A percentile compares a stretch with the other conserved stretches of the same genome.
Evolutionary conservation across 2,329 filamentous ascomycete genomes (phyloP).

Genomic region (Zopfia rhizophila): DNA sequence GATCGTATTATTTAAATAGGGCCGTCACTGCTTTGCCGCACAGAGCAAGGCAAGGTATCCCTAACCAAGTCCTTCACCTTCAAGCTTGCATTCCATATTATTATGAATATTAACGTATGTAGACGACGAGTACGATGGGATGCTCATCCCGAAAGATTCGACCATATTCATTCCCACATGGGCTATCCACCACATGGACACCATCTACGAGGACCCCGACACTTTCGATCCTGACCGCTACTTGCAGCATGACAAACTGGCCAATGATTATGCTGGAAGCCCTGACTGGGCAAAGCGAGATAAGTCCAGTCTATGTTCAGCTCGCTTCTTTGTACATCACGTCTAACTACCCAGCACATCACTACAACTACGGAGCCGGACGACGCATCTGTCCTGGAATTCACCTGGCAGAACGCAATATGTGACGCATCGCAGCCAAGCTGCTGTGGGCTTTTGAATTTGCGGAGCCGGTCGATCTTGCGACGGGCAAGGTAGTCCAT

Average conservation of each 20-base stretch:
- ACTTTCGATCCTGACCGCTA: constrained; percentile 47
- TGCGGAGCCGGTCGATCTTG: no score
- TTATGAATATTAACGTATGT: no score
- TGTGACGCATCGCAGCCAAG: constrained; percentile 25
- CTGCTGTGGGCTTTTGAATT: constrained; percentile 27
- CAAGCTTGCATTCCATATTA: no score
- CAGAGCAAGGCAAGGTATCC: constrained; percentile 3
- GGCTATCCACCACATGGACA: constrained; percentile 16
- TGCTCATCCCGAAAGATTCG: constrained; percentile 31
- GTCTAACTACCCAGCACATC: constrained; percentile 6
- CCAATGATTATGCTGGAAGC: constrained; percentile 44
- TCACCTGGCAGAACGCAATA: constrained; percentile 32
- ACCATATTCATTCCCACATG: constrained; percentile 34
- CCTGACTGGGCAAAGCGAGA: constrained; percentile 46
- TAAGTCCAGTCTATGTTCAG: no score
- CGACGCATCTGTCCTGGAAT: constrained; percentile 40
- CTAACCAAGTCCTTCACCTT: background rate
- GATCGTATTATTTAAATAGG: background rate
- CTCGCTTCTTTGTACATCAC: background rate
- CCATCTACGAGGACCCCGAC: constrained; percentile 28
- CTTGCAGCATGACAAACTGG: constrained; percentile 32
- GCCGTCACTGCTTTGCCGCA: constrained; percentile 17
- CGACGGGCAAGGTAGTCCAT: no score
- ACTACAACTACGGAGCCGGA: constrained; percentile 26
- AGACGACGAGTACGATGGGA: constrained; percentile 31